Percentiles rank a stretch among this genome's conserved stretches.
phyloP scores from a whole-genome alignment of 192 early-diverging fungal genomes.

The Coemansia sp. region DNA sequence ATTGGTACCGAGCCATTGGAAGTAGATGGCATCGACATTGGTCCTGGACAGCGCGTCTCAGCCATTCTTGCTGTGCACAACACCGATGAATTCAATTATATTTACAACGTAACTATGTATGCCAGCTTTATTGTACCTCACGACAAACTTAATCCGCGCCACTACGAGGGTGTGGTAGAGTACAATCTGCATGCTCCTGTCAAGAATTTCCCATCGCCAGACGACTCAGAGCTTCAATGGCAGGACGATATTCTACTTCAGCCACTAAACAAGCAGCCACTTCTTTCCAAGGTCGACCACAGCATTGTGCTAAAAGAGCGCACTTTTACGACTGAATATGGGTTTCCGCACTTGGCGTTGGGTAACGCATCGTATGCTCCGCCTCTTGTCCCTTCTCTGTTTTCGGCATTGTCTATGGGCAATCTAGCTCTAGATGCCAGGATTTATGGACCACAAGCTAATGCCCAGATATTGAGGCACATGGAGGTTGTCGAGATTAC shows the following conservation, averaged over 20 bases:
- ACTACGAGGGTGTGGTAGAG: not conserved
- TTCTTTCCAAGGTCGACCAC: not conserved
- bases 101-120: not conserved
- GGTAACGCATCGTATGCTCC: not conserved
- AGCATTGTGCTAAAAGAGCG: not conserved
- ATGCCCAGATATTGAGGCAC: not conserved
- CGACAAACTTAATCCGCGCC: not conserved
- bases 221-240: not conserved
- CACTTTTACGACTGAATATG: not conserved
- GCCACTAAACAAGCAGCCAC: not conserved
- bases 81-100: slow-evolving; percentile 10
- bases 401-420: not conserved
- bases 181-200: not conserved
- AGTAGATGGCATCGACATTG: slow-evolving; percentile 56
- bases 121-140: not conserved
- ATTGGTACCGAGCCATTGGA: slow-evolving; percentile 54
- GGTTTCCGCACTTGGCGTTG: not conserved
- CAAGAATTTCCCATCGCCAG: not conserved
- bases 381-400: not conserved
- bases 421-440: not conserved
- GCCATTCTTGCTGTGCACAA: slow-evolving; percentile 69
- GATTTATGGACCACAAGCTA: not conserved
- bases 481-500: slow-evolving; percentile 1
- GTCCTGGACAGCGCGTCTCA: slow-evolving; percentile 73
- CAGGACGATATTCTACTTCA: not conserved